Conservation (phyloP, 192 early-diverging fungal species). For the Rhizophlyctis rosea region DNA sequence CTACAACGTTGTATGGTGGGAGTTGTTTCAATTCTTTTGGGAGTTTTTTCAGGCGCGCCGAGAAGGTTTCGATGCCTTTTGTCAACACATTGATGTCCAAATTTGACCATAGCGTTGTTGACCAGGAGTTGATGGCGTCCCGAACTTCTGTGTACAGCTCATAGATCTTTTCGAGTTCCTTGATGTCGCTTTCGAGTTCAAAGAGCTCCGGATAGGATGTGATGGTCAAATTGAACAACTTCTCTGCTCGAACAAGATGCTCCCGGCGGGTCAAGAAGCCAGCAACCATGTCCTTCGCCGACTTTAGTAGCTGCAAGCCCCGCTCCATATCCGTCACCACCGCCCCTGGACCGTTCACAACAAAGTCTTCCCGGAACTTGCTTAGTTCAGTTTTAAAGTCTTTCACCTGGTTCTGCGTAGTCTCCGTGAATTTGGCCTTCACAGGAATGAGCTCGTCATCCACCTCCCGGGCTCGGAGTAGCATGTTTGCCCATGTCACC, state of each 20-base stretch:
- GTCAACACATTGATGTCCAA: conserved; percentile 56
- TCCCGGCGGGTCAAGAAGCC: conserved; percentile 42
- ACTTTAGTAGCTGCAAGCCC: conserved; percentile 46
- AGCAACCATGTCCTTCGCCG: conserved; percentile 45
- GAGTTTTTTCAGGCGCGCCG: conserved; percentile 45
- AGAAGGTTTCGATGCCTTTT: conserved; percentile 56
- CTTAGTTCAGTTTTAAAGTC: conserved; percentile 49
- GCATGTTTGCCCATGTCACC: conserved; percentile 50
- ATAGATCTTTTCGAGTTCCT: conserved; percentile 59
- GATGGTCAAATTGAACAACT: conserved; percentile 56
- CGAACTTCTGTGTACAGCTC: conserved; percentile 56
- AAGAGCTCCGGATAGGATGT: conserved; percentile 61
- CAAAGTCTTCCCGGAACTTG: conserved; percentile 53
- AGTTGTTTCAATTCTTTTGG: conserved; percentile 61
- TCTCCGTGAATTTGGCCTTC: conserved; percentile 58
- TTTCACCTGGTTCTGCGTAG: conserved; percentile 52
- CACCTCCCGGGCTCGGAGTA: conserved; percentile 40
- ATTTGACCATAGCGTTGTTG: conserved; percentile 61
- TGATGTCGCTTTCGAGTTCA: conserved; percentile 54
- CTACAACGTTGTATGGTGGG: conserved; percentile 61
- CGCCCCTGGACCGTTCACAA: conserved; percentile 50
- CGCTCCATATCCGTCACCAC: conserved; percentile 54
- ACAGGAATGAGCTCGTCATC: conserved; percentile 56
- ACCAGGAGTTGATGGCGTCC: conserved; percentile 55
- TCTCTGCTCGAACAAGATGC: conserved; percentile 55